A percentile compares a stretch with the other conserved stretches of the same genome.
Evolutionary conservation across 345 rosid species (phyloP).

Genomic region (Populus euphratica): DNA sequence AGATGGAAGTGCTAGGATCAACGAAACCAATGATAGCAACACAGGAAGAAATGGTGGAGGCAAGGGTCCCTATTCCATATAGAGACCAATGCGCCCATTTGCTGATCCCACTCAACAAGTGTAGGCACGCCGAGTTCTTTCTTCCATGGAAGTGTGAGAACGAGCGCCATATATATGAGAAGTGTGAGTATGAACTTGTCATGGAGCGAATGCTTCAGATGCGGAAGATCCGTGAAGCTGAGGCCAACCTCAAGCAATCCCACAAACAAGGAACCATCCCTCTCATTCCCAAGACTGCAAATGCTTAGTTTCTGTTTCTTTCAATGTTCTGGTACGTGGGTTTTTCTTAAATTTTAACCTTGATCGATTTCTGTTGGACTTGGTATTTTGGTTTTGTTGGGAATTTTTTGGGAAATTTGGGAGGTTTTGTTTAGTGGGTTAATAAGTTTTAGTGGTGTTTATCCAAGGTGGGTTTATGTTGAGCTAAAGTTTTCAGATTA

Average conservation of each 20-base stretch:
- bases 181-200: constrained; percentile 97
- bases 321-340: neutral
- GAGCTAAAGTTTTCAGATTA: neutral
- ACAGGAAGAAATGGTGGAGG: constrained; percentile 84
- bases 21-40: constrained; percentile 99
- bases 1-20: constrained; percentile 79
- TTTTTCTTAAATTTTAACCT: neutral
- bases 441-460: neutral
- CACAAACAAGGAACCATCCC: constrained; percentile 45
- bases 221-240: constrained; percentile 92
- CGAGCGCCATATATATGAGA: constrained; percentile 90
- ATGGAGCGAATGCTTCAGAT: constrained; percentile 98
- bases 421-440: neutral
- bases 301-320: constrained; percentile 39
- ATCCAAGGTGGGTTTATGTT: neutral
- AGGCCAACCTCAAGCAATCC: constrained; percentile 56
- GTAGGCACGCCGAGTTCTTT: constrained; percentile 90
- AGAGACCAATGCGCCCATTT: constrained; percentile 97
- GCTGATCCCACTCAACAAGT: constrained; percentile 91
- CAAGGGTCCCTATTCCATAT: constrained; percentile 72
- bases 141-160: constrained; percentile 98
- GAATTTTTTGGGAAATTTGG: neutral
- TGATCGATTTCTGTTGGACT: too few species aligned
- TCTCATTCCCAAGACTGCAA: constrained; percentile 83
- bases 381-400: neutral